Evolutionary conservation across 768 basidiomycete species (phyloP).

Genomic region (Mycena filopes): DNA sequence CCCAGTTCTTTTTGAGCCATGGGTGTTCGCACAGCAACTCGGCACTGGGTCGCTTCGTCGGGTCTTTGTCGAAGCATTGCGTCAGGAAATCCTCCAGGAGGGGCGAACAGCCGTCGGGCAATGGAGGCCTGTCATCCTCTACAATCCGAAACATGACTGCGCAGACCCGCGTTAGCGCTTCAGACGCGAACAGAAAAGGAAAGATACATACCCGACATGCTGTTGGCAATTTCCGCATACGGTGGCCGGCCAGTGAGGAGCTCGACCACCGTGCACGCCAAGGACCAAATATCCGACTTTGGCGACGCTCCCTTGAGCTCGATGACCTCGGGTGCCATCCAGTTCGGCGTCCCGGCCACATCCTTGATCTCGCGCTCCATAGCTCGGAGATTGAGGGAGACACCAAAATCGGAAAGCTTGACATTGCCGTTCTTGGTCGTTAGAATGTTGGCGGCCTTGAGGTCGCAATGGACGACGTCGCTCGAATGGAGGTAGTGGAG

Average conservation of each 20-base stretch:
- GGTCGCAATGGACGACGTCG: slow-evolving; percentile 95
- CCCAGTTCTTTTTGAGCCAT: slow-evolving; percentile 89
- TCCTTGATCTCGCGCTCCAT: slow-evolving; percentile 88
- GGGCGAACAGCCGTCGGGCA: slow-evolving; percentile 84
- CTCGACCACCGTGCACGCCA: slow-evolving; percentile 95
- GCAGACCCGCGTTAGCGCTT: slow-evolving; percentile 23
- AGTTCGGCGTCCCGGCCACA: slow-evolving; percentile 95
- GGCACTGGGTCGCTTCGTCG: slow-evolving; percentile 83
- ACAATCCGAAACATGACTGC: slow-evolving; percentile 99
- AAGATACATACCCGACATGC: slow-evolving; percentile 80
- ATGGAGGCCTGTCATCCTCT: slow-evolving; percentile 88
- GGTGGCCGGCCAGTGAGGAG: slow-evolving; percentile 93
- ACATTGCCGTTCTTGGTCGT: slow-evolving; percentile 98
- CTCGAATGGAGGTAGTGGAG: slow-evolving; percentile 91
- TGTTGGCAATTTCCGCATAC: slow-evolving; percentile 88
- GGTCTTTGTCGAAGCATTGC: slow-evolving; percentile 93
- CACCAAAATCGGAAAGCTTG: slow-evolving; percentile 97
- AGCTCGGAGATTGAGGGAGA: slow-evolving; percentile 93
- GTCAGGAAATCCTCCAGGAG: slow-evolving; percentile 81
- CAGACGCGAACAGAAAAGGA: slow-evolving; percentile 21
- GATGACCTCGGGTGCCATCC: slow-evolving; percentile 99
- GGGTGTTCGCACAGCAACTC: slow-evolving; percentile 88
- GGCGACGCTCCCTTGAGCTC: slow-evolving; percentile 93
- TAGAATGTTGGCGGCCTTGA: slow-evolving; percentile 99
- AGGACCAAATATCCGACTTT: slow-evolving; percentile 95